Evolutionary conservation across 257 asterid genomes (phyloP).

Genomic region (Solanum ossicruentum): DNA sequence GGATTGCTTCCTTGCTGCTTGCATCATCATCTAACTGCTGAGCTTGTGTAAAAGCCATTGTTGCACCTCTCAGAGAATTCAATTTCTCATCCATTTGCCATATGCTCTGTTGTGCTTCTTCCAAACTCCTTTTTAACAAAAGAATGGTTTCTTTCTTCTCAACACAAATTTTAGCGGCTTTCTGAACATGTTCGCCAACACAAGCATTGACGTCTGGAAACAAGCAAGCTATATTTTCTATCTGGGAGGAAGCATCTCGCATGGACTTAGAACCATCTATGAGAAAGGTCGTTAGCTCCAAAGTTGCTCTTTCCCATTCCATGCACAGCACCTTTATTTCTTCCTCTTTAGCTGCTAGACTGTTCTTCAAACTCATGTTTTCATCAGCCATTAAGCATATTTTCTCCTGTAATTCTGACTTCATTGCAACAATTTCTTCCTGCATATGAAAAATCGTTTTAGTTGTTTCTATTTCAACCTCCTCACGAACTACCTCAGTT

Average conservation of each 20-base stretch:
- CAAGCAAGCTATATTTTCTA: slow-evolving; percentile 44
- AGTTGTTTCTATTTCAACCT: slow-evolving; percentile 64
- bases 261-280: slow-evolving; percentile 70
- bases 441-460: slow-evolving; percentile 52
- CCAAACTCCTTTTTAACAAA: slow-evolving; percentile 51
- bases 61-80: slow-evolving; percentile 56
- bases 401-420: slow-evolving; percentile 41
- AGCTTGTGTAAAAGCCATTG: slow-evolving; percentile 48
- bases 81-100: slow-evolving; percentile 57
- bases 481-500: slow-evolving; percentile 36
- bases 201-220: slow-evolving; percentile 56
- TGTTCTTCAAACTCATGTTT: slow-evolving; percentile 37
- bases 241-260: slow-evolving; percentile 56
- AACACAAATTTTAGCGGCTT: slow-evolving; percentile 51
- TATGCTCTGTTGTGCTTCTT: slow-evolving; percentile 61
- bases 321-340: slow-evolving; percentile 35
- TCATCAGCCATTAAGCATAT: slow-evolving; percentile 51
- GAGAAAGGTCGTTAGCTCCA: slow-evolving; percentile 73
- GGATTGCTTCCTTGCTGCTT: slow-evolving; percentile 14
- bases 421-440: slow-evolving; percentile 52
- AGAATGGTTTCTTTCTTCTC: slow-evolving; percentile 68
- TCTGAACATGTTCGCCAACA: slow-evolving; percentile 59
- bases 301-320: slow-evolving; percentile 83
- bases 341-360: slow-evolving; percentile 50
- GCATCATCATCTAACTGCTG: slow-evolving; percentile 32